These are phyloP conservation scores for Diaporthe ilicicola DNA, from an alignment of 2,329 filamentous ascomycete species.

Conservation along the genomic window DNA sequence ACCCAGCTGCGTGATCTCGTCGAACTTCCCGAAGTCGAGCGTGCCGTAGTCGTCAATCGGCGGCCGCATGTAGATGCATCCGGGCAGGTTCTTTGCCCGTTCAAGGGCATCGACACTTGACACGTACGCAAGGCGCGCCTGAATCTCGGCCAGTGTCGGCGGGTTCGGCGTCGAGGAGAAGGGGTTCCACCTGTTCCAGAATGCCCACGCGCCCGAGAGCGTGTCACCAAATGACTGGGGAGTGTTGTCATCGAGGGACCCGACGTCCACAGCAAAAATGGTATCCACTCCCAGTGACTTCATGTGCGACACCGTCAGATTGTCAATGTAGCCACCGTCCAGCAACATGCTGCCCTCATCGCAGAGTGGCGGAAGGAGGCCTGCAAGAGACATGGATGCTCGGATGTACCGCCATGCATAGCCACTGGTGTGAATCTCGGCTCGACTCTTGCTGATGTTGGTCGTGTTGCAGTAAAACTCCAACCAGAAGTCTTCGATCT, in stretches of 20 bases:
- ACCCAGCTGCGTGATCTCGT: slow-evolving; percentile 92
- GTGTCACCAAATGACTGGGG: slow-evolving; percentile 95
- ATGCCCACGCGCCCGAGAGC: slow-evolving; percentile 93
- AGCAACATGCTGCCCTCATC: slow-evolving; percentile 97
- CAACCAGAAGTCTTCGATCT: slow-evolving; percentile 99
- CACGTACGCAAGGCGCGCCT: slow-evolving; percentile 93
- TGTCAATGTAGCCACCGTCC: slow-evolving; percentile 97
- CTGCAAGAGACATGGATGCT: slow-evolving; percentile 95
- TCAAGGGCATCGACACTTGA: slow-evolving; percentile 94
- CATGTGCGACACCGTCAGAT: slow-evolving; percentile 97
- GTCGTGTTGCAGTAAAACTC: slow-evolving; percentile 99
- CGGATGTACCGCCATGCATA: slow-evolving; percentile 98
- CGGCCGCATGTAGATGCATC: slow-evolving; percentile 95
- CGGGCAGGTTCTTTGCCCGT: slow-evolving; percentile 87
- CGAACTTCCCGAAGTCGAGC: slow-evolving; percentile 95
- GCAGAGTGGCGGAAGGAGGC: slow-evolving; percentile 89
- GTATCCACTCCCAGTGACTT: slow-evolving; percentile 91
- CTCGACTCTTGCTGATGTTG: slow-evolving; percentile 93
- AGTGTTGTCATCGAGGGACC: slow-evolving; percentile 88
- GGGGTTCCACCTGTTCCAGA: slow-evolving; percentile 96
- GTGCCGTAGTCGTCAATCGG: slow-evolving; percentile 94
- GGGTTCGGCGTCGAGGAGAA: slow-evolving; percentile 90
- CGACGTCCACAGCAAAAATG: slow-evolving; percentile 96
- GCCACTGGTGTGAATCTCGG: slow-evolving; percentile 92
- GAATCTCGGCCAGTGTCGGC: slow-evolving; percentile 93